Percentiles rank a stretch among this genome's conserved stretches.
These are phyloP conservation scores for Mikania micrantha DNA, from an alignment of 129 eudicot genomes.

Conservation along the genomic window DNA sequence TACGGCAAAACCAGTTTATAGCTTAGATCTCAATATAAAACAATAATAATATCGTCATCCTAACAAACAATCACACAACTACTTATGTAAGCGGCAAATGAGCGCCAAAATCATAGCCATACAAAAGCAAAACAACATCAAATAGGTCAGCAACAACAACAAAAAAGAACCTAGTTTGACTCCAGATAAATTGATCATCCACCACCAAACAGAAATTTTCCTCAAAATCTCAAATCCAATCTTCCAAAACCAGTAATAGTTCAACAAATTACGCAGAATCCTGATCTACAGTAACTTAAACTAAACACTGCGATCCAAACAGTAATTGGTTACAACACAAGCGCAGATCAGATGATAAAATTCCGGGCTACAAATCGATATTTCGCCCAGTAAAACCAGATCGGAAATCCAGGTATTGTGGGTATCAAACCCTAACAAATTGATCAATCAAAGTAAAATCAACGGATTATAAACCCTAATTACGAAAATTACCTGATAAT, in stretches of 20 bases:
- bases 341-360: slow-evolving; percentile 6
- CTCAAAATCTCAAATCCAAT: not conserved
- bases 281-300: slow-evolving; percentile 12
- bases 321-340: not conserved
- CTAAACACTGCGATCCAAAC: not conserved
- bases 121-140: not conserved
- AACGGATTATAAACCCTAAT: not conserved
- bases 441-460: not conserved
- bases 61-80: not conserved
- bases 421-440: slow-evolving; percentile 16
- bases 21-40: not conserved
- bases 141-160: slow-evolving; percentile 3
- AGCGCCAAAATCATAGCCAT: not conserved
- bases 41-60: not conserved
- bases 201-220: not conserved
- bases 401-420: slow-evolving; percentile 15
- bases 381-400: slow-evolving; percentile 6
- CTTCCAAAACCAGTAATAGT: not conserved
- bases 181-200: not conserved
- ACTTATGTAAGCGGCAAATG: not conserved
- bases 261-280: not conserved
- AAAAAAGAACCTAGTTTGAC: not conserved
- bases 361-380: not conserved
- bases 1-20: slow-evolving; percentile 4
- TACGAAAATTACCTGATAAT: slow-evolving; percentile 25